Evolutionary conservation across 192 early-diverging fungal genomes (phyloP).

Genomic region (Jimgerdemannia flammicorona): DNA sequence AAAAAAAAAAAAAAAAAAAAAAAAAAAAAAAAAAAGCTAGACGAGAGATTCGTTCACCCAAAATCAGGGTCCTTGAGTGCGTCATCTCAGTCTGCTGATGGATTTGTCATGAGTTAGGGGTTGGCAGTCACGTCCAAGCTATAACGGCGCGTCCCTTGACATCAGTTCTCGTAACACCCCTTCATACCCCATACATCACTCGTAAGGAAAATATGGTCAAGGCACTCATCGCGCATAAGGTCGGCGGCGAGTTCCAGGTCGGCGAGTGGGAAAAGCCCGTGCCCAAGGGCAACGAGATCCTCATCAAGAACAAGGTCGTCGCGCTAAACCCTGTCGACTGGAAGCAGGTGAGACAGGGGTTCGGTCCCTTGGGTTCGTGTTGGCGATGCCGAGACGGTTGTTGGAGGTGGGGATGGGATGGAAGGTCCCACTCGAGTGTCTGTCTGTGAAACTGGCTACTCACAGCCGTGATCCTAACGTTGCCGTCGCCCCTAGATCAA

Average conservation of each 20-base stretch:
- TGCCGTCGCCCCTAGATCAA: neutral
- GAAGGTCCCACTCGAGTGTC: neutral
- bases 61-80: too few relatives aligned
- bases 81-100: too few relatives aligned
- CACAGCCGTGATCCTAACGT: neutral
- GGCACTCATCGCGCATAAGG: neutral
- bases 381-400: neutral
- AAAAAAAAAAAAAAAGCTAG: too few relatives aligned
- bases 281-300: slow-evolving; percentile 9
- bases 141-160: too few relatives aligned
- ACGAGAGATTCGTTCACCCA: too few relatives aligned
- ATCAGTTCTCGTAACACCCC: too few relatives aligned
- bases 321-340: slow-evolving; percentile 13
- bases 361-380: neutral
- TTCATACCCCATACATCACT: too few relatives aligned
- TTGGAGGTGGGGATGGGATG: neutral
- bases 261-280: neutral
- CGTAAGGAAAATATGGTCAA: neutral
- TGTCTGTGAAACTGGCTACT: too few relatives aligned
- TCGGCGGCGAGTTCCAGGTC: neutral
- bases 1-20: too few relatives aligned
- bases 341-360: neutral
- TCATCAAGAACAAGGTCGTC: slow-evolving; percentile 10
- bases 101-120: too few relatives aligned
- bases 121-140: too few relatives aligned